These are phyloP conservation scores for Phanerochaete sordida DNA, from an alignment of 768 basidiomycete species.

Conservation along the genomic window DNA sequence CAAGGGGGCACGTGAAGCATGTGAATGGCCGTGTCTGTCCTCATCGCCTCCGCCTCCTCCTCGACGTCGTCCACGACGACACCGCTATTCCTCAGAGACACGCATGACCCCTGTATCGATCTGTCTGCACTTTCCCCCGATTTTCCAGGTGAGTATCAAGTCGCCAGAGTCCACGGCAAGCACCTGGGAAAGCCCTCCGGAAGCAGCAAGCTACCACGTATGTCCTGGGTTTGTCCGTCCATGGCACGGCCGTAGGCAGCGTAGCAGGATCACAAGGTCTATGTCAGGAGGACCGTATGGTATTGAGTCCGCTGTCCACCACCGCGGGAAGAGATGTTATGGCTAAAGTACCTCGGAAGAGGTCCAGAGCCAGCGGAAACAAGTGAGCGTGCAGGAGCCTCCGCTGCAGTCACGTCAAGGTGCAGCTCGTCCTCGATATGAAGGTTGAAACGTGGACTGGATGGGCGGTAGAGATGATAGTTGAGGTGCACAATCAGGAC, in stretches of 20 bases:
- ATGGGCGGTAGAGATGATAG: too few species aligned
- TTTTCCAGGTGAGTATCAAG: background rate
- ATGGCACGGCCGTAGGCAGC: background rate
- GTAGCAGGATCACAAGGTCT: constrained; percentile 5
- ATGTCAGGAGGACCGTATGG: constrained; percentile 1
- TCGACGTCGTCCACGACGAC: background rate
- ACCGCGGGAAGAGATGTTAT: too few species aligned
- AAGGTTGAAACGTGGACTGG: too few species aligned
- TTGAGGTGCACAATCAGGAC: too few species aligned
- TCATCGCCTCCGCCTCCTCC: background rate
- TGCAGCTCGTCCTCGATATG: too few species aligned
- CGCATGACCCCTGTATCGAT: background rate
- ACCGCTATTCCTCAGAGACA: background rate
- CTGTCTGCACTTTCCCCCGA: background rate
- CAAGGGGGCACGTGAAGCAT: constrained; percentile 5
- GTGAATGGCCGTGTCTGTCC: background rate
- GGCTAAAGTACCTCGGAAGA: too few species aligned
- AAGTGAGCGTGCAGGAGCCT: too few species aligned
- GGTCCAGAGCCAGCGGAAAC: too few species aligned
- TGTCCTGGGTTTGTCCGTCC: constrained; percentile 10
- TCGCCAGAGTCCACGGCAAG: background rate
- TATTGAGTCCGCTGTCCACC: too few species aligned
- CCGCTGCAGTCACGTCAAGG: too few species aligned
- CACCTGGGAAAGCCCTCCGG: background rate
- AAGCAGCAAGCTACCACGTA: constrained; percentile 6